Evolutionary conservation across 768 basidiomycete genomes (phyloP).

Genomic region (Gloeophyllum trabeum): DNA sequence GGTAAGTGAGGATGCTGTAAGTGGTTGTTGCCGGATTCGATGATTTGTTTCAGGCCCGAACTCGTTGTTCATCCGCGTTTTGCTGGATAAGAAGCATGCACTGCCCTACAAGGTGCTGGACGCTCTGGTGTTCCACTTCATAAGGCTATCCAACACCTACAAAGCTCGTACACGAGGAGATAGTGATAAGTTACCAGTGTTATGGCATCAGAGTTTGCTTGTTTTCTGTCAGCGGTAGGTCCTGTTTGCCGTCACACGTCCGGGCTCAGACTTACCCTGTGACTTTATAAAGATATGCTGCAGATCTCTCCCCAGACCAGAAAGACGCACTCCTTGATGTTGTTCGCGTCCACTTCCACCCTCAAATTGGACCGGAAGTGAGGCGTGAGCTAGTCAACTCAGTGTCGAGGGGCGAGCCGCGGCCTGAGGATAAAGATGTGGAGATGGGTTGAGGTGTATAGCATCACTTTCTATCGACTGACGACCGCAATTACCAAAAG

Average conservation of each 20-base stretch:
- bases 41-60: slow-evolving; percentile 51
- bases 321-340: slow-evolving; percentile 97
- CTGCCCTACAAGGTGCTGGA: slow-evolving; percentile 97
- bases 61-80: slow-evolving; percentile 91
- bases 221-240: slow-evolving; percentile 85
- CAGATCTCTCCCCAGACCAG: slow-evolving; percentile 92
- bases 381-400: slow-evolving; percentile 84
- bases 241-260: background rate
- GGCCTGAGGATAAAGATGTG: slow-evolving; percentile 56
- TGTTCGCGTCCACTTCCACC: slow-evolving; percentile 73
- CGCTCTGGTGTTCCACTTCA: slow-evolving; percentile 95
- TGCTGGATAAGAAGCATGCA: slow-evolving; percentile 96
- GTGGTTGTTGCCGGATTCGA: background rate
- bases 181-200: slow-evolving; percentile 78
- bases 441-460: slow-evolving; percentile 40
- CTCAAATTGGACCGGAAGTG: slow-evolving; percentile 83
- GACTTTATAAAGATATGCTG: slow-evolving; percentile 63
- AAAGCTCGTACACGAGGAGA: slow-evolving; percentile 63
- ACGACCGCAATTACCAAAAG: too few species aligned
- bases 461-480: too few species aligned
- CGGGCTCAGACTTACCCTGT: background rate
- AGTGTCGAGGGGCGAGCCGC: slow-evolving; percentile 75
- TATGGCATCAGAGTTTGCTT: slow-evolving; percentile 96
- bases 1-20: slow-evolving; percentile 29
- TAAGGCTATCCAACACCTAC: slow-evolving; percentile 87